These are phyloP conservation scores for Solanum appendiculatum DNA, from an alignment of 257 asterid species.

Conservation along the genomic window DNA sequence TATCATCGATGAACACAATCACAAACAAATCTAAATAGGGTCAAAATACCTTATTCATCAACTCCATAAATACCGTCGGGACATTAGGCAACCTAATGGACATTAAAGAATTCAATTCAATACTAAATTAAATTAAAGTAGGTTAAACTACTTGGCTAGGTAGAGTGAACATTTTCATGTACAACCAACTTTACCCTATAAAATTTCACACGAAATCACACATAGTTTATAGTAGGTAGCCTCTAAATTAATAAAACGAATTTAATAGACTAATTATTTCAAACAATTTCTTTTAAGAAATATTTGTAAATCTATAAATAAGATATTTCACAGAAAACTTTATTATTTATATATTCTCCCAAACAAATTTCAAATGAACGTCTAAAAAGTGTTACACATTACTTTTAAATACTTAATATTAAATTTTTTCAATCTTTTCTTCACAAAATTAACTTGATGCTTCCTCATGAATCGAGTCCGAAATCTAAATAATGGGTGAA, in stretches of 20 bases:
- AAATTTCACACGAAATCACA: neutral
- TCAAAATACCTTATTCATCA: no score
- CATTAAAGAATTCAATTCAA: neutral
- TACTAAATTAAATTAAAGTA: neutral
- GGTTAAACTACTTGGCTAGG: neutral
- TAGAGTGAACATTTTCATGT: neutral
- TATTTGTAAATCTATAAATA: neutral
- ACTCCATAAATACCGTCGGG: no score
- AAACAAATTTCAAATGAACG: no score
- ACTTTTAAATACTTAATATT: neutral
- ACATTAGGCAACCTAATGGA: no score
- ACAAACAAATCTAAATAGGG: no score
- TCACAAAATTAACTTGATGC: neutral
- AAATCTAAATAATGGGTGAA: no score
- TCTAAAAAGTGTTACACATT: neutral
- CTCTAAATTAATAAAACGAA: neutral
- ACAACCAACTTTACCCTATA: neutral
- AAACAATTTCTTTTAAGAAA: neutral
- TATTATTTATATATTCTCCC: no score
- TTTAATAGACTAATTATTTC: neutral
- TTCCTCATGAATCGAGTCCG: neutral
- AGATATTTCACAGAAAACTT: neutral
- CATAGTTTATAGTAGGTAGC: neutral
- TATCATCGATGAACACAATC: no score
- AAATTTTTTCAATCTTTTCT: neutral